Evolutionary conservation across 768 basidiomycete species (phyloP).

Genomic region (Mrakia blollopis): DNA sequence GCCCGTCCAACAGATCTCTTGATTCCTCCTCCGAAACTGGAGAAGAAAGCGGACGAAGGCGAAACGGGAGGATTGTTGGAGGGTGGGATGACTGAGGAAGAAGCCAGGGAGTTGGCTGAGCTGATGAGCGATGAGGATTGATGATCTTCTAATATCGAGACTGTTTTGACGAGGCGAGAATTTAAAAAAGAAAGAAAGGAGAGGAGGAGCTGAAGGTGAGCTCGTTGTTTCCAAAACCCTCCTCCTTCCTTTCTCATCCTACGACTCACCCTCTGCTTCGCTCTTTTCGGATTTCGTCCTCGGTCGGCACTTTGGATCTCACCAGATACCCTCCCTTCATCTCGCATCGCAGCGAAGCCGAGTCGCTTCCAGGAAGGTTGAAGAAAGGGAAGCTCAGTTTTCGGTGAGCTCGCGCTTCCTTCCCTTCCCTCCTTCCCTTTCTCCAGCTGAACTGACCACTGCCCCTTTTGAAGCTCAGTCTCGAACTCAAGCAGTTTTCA

Average conservation of each 20-base stretch:
- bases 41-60: slow-evolving; percentile 40
- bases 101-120: slow-evolving; percentile 82
- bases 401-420: not conserved
- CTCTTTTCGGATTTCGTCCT: too few relatives aligned
- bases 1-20: slow-evolving; percentile 23
- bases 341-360: too few relatives aligned
- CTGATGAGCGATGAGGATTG: slow-evolving; percentile 52
- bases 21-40: slow-evolving; percentile 39
- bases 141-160: not conserved
- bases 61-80: slow-evolving; percentile 29
- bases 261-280: too few relatives aligned
- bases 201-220: not conserved
- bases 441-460: not conserved
- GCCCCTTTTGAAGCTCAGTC: too few relatives aligned
- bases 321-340: too few relatives aligned
- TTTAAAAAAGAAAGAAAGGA: not conserved
- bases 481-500: too few relatives aligned
- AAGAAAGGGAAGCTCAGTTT: not conserved
- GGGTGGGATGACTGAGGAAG: slow-evolving; percentile 68
- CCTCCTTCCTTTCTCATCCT: too few relatives aligned
- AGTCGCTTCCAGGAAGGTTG: not conserved
- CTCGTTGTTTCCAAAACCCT: too few relatives aligned
- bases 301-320: too few relatives aligned
- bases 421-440: not conserved
- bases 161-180: not conserved